Conservation (phyloP, 2,329 filamentous ascomycete species). For the Raffaelea arxii region DNA sequence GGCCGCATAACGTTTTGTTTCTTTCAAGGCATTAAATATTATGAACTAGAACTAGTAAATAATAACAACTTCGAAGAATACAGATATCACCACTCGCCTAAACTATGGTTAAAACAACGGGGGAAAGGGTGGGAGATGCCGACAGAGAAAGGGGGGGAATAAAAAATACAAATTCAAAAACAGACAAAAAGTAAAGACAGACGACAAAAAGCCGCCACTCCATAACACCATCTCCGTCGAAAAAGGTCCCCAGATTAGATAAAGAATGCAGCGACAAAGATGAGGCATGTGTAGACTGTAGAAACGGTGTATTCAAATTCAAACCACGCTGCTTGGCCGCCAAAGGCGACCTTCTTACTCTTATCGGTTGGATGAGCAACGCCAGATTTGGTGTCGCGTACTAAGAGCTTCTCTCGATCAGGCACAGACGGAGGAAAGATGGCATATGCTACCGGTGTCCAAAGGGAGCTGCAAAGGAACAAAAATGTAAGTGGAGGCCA, state of each 20-base stretch:
- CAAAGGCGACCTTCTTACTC: conserved; percentile 27
- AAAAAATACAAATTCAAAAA: too few species aligned
- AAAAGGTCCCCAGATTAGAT: not conserved
- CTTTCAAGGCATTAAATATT: too few species aligned
- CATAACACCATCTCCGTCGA: too few species aligned
- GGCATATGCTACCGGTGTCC: conserved; percentile 51
- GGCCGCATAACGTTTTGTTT: too few species aligned
- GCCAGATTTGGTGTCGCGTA: conserved; percentile 42
- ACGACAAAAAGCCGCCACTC: too few species aligned
- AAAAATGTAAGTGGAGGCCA: conserved; percentile 53
- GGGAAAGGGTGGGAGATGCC: too few species aligned
- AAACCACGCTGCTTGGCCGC: conserved; percentile 42
- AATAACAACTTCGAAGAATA: too few species aligned
- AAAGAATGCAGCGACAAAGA: conserved; percentile 29
- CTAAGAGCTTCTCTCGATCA: conserved; percentile 33
- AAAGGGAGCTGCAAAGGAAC: conserved; percentile 43
- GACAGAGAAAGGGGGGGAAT: too few species aligned
- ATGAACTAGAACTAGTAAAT: too few species aligned
- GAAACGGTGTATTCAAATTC: conserved; percentile 44
- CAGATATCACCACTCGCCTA: too few species aligned
- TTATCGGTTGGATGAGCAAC: conserved; percentile 37
- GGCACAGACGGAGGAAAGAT: conserved; percentile 47
- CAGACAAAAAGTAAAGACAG: too few species aligned
- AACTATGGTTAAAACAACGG: too few species aligned
- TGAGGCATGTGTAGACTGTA: conserved; percentile 37